Conservation (phyloP, 2,329 filamentous ascomycete genomes). For the Lasiodiplodia sp. region DNA sequence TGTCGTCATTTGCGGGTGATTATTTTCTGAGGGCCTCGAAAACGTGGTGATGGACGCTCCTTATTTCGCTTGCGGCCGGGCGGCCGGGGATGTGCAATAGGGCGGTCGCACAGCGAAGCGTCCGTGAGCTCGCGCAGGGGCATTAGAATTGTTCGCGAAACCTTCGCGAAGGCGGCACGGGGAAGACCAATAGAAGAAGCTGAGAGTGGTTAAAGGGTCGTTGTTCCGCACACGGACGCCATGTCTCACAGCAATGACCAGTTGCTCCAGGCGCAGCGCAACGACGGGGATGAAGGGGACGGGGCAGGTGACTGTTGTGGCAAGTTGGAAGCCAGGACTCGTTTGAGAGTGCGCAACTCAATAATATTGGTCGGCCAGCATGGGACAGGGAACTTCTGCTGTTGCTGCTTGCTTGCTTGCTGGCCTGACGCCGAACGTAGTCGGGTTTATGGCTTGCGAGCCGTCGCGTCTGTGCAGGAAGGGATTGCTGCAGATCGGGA, state of each 20-base stretch:
- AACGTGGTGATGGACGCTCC: constrained; percentile 27
- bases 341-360: constrained; percentile 27
- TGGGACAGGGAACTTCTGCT: constrained; percentile 14
- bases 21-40: not conserved
- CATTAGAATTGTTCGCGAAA: constrained; percentile 22
- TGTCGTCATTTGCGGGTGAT: constrained; percentile 26
- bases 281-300: constrained; percentile 22
- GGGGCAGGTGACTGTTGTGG: constrained; percentile 18
- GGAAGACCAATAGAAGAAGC: constrained; percentile 12
- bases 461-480: constrained; percentile 26
- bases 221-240: constrained; percentile 12
- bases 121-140: constrained; percentile 19
- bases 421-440: not conserved
- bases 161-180: constrained; percentile 22
- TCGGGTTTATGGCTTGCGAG: constrained; percentile 10
- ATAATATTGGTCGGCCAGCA: constrained; percentile 14
- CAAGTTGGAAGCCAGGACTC: constrained; percentile 24
- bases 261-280: constrained; percentile 18
- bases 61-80: constrained; percentile 25
- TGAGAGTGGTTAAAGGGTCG: constrained; percentile 9
- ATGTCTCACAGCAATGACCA: constrained; percentile 26
- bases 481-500: constrained; percentile 28
- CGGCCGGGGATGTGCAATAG: constrained; percentile 20
- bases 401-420: not conserved
- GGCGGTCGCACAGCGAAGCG: constrained; percentile 10